Conservation (phyloP, 1,284 basidiomycete genomes). For the Tremellales sp. region DNA sequence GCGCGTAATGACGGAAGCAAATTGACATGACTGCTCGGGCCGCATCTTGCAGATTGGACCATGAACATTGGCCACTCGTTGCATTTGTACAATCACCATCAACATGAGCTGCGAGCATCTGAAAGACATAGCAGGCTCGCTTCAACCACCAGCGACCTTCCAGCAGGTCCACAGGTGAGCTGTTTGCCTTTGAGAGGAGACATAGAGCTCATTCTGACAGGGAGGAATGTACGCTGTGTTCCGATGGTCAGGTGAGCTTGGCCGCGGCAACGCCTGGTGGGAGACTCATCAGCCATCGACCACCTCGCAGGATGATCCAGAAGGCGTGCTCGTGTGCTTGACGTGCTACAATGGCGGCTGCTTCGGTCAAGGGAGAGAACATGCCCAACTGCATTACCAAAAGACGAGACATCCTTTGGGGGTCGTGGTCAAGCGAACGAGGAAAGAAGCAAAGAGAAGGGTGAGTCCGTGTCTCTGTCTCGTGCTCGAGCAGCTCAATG, state of each 20-base stretch:
- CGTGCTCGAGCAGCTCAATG: background rate
- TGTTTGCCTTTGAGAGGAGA: background rate
- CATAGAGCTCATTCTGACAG: constrained; percentile 22
- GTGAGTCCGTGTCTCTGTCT: constrained; percentile 52
- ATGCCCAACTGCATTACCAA: constrained; percentile 66
- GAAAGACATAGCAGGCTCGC: constrained; percentile 14
- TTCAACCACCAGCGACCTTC: constrained; percentile 33
- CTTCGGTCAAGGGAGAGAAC: constrained; percentile 57
- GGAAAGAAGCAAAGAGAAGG: constrained; percentile 63
- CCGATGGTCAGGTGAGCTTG: constrained; percentile 74
- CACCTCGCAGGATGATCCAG: constrained; percentile 59
- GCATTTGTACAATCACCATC: no score
- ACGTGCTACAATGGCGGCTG: constrained; percentile 92
- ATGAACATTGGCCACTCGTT: no score
- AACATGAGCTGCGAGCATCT: constrained; percentile 39
- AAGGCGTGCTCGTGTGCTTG: constrained; percentile 86
- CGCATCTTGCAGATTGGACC: no score
- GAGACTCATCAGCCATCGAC: constrained; percentile 9
- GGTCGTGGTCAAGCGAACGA: constrained; percentile 74
- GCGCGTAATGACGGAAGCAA: no score
- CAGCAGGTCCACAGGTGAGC: constrained; percentile 48
- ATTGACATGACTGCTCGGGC: no score
- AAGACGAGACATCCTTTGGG: constrained; percentile 73
- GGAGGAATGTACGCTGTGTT: constrained; percentile 73
- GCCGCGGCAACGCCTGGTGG: constrained; percentile 1